A percentile compares a stretch with the other conserved stretches of the same genome.
Conservation (phyloP, 2,329 filamentous ascomycete genomes). For the Alternaria solani region DNA sequence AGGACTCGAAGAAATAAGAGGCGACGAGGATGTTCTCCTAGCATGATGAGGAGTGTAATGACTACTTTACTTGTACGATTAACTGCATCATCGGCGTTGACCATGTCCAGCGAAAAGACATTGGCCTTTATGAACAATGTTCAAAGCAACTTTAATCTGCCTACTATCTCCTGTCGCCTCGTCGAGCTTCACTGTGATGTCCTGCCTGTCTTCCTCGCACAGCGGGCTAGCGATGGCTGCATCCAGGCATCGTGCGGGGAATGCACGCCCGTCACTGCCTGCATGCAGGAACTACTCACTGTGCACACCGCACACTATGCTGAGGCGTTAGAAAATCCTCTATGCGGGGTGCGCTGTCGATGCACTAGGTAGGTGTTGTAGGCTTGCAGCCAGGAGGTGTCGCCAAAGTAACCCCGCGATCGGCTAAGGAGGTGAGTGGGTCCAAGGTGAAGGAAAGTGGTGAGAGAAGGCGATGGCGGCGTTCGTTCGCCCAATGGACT, state of each 20-base stretch:
- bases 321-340: slow-evolving; percentile 15
- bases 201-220: background rate
- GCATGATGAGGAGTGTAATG: background rate
- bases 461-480: slow-evolving; percentile 11
- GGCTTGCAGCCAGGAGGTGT: slow-evolving; percentile 6
- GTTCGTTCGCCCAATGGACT: slow-evolving; percentile 17
- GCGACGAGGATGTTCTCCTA: background rate
- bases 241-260: slow-evolving; percentile 2
- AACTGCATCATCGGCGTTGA: slow-evolving; percentile 16
- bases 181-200: background rate
- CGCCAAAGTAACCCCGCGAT: slow-evolving; percentile 5
- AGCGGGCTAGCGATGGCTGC: slow-evolving; percentile 1
- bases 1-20: slow-evolving; percentile 46
- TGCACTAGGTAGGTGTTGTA: slow-evolving; percentile 15
- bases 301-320: slow-evolving; percentile 24
- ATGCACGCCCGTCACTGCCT: slow-evolving; percentile 18
- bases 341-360: slow-evolving; percentile 13
- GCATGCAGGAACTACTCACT: slow-evolving; percentile 28
- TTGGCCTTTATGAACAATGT: background rate
- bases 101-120: slow-evolving; percentile 4
- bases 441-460: slow-evolving; percentile 14
- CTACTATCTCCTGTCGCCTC: background rate
- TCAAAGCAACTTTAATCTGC: background rate
- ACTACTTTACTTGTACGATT: slow-evolving; percentile 14
- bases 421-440: slow-evolving; percentile 3